Evolutionary conservation across 768 basidiomycete species (phyloP).

Genomic region (Boletus coccyginus): DNA sequence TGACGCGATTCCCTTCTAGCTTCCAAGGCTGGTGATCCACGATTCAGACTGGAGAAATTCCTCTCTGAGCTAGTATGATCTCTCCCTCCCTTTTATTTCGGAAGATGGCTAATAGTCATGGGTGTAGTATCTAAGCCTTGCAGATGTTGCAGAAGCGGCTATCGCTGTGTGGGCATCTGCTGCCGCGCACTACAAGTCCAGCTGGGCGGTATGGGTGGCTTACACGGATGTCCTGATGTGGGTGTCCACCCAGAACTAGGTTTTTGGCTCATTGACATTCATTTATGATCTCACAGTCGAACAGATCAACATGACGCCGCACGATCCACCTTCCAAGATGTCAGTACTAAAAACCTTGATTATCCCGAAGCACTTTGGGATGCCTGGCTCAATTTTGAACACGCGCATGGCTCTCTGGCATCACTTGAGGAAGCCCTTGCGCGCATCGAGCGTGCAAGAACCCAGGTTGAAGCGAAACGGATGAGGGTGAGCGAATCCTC

Average conservation of each 20-base stretch:
- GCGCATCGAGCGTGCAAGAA: slow-evolving; percentile 62
- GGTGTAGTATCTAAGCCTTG: slow-evolving; percentile 45
- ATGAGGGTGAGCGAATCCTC: slow-evolving; percentile 48
- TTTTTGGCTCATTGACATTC: background rate
- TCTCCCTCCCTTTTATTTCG: background rate
- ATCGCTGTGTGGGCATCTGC: slow-evolving; percentile 64
- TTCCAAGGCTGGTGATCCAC: slow-evolving; percentile 67
- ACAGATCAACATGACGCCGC: slow-evolving; percentile 55
- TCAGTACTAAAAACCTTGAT: slow-evolving; percentile 74
- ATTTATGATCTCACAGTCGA: slow-evolving; percentile 37
- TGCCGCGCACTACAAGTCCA: slow-evolving; percentile 63
- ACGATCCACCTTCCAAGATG: slow-evolving; percentile 62
- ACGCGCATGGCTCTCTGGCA: slow-evolving; percentile 70
- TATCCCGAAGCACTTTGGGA: slow-evolving; percentile 97
- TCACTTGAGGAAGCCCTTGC: slow-evolving; percentile 62
- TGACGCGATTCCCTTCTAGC: slow-evolving; percentile 36
- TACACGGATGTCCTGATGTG: slow-evolving; percentile 77
- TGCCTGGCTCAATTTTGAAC: slow-evolving; percentile 86
- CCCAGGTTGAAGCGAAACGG: slow-evolving; percentile 58
- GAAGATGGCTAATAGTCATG: background rate
- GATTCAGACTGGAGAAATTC: slow-evolving; percentile 80
- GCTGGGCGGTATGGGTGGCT: slow-evolving; percentile 71
- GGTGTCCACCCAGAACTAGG: slow-evolving; percentile 19
- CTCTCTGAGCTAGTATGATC: slow-evolving; percentile 68
- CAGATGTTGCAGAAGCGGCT: slow-evolving; percentile 50